phyloP scores from a whole-genome alignment of 305 asterid genomes.

The Solanum hybrid region DNA sequence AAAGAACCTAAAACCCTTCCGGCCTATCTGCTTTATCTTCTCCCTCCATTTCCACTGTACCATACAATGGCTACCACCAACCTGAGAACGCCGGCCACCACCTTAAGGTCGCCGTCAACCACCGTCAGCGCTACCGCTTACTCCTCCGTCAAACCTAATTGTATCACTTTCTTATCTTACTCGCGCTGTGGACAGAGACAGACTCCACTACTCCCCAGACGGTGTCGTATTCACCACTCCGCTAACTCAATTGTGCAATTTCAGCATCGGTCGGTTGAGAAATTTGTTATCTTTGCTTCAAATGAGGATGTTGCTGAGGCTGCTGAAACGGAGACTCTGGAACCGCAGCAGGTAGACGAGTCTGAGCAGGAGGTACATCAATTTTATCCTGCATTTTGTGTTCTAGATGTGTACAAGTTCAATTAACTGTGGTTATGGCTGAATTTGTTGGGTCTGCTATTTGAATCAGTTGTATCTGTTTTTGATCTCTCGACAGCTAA shows the following conservation, averaged over 20 bases:
- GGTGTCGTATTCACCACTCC: neutral
- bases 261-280: neutral
- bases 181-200: neutral
- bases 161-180: slow-evolving; percentile 1
- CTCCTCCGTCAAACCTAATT: neutral
- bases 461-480: neutral
- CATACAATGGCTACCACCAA: slow-evolving; percentile 7
- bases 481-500: neutral
- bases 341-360: neutral
- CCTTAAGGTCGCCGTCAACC: neutral
- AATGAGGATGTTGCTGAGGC: slow-evolving; percentile 1
- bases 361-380: neutral
- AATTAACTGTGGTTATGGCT: neutral
- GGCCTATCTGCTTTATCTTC: neutral
- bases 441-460: neutral
- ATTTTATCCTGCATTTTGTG: neutral
- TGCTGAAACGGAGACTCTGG: neutral
- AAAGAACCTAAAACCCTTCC: neutral
- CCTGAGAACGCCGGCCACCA: neutral
- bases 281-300: neutral
- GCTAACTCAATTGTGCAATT: neutral
- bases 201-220: neutral
- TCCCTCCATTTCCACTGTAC: neutral
- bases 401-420: neutral
- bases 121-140: neutral